Percentiles rank a stretch among this genome's conserved stretches.
Conservation (phyloP, 495 filamentous ascomycete genomes). For the Terfezia boudieri region DNA sequence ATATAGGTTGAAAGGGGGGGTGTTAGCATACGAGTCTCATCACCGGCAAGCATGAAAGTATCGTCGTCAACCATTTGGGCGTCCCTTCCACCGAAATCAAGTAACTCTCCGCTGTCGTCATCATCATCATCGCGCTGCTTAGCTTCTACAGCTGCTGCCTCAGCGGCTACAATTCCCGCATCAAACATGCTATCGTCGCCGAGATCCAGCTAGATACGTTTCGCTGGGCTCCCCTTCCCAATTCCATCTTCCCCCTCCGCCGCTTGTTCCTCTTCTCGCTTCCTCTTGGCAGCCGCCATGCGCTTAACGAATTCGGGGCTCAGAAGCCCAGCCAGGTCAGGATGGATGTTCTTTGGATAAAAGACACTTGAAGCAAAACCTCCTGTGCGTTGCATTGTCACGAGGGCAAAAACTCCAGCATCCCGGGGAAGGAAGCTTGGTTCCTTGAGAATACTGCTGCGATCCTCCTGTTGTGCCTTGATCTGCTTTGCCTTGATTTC, state of each 20-base stretch:
- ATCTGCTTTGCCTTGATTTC: slow-evolving; percentile 33
- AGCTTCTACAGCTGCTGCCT: slow-evolving; percentile 24
- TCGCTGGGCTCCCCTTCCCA: slow-evolving; percentile 31
- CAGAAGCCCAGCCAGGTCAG: slow-evolving; percentile 66
- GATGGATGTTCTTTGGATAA: slow-evolving; percentile 38
- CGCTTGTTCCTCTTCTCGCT: slow-evolving; percentile 71
- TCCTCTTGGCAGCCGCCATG: slow-evolving; percentile 69
- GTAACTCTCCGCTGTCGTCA: slow-evolving; percentile 28
- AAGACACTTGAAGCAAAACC: slow-evolving; percentile 52
- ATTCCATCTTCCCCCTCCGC: slow-evolving; percentile 30
- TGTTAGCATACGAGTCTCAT: slow-evolving; percentile 12
- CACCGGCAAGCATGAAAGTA: slow-evolving; percentile 5
- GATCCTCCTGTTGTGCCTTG: slow-evolving; percentile 56
- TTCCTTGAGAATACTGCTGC: slow-evolving; percentile 56
- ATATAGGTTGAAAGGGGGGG: no score
- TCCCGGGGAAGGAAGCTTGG: slow-evolving; percentile 65
- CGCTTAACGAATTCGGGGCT: slow-evolving; percentile 59
- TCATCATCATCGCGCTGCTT: slow-evolving; percentile 18
- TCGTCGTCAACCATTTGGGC: slow-evolving; percentile 12
- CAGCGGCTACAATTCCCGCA: slow-evolving; percentile 25
- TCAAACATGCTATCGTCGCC: slow-evolving; percentile 39
- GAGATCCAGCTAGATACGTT: slow-evolving; percentile 48
- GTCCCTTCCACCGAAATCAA: slow-evolving; percentile 13
- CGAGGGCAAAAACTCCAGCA: slow-evolving; percentile 61
- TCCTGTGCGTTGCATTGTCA: slow-evolving; percentile 72